Evolutionary conservation across 306 rosid genomes (phyloP).

Genomic region (Abrus pulchellus): DNA sequence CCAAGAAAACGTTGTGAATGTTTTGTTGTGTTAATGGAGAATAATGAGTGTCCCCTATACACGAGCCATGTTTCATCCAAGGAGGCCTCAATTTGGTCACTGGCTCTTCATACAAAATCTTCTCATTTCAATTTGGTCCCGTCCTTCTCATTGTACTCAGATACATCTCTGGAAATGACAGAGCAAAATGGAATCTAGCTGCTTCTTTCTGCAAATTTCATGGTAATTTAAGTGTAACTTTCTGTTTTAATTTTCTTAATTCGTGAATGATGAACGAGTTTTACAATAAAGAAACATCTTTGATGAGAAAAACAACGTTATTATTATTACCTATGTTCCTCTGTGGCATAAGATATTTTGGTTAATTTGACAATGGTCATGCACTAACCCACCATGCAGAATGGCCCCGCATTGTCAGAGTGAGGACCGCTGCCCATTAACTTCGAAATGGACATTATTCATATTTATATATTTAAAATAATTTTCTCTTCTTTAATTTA

Average conservation of each 20-base stretch:
- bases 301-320: too few relatives aligned
- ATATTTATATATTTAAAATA: too few relatives aligned
- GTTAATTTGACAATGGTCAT: neutral
- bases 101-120: slow-evolving; percentile 29
- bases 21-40: slow-evolving; percentile 45
- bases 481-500: too few relatives aligned
- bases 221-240: too few relatives aligned
- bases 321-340: neutral
- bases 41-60: slow-evolving; percentile 56
- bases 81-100: slow-evolving; percentile 57
- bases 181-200: slow-evolving; percentile 7
- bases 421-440: neutral
- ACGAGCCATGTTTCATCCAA: slow-evolving; percentile 65
- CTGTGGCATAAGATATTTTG: neutral
- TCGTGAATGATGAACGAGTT: too few relatives aligned
- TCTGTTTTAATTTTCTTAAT: too few relatives aligned
- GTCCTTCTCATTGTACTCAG: slow-evolving; percentile 42
- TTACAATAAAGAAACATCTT: too few relatives aligned
- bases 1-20: slow-evolving; percentile 44
- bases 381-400: neutral
- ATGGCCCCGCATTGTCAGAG: neutral
- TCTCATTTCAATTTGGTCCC: slow-evolving; percentile 39
- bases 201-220: neutral
- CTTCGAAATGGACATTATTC: neutral
- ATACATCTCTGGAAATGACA: slow-evolving; percentile 16